Conservation (phyloP, 148 eudicot genomes). For the Camellia granthamiana region DNA sequence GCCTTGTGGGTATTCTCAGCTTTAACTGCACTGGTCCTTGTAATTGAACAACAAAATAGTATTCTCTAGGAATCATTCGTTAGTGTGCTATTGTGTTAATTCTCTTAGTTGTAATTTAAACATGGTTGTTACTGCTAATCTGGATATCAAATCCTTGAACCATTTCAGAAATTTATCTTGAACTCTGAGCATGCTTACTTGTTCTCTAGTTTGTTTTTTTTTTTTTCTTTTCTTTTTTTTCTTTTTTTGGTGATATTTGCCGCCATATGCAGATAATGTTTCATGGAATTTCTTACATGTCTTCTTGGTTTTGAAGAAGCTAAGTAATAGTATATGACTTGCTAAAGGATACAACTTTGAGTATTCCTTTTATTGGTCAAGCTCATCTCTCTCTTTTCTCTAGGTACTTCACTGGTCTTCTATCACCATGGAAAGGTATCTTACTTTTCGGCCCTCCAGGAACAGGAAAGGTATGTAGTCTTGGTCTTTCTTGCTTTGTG, state of each 20-base stretch:
- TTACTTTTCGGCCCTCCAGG: slow-evolving; percentile 98
- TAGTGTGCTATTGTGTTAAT: neutral
- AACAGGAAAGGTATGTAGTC: slow-evolving; percentile 80
- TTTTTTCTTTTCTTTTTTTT: too few species aligned
- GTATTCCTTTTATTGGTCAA: neutral
- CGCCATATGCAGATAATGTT: neutral
- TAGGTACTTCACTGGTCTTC: slow-evolving; percentile 91
- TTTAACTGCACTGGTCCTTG: neutral
- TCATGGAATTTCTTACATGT: neutral
- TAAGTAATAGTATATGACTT: neutral
- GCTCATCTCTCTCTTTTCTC: slow-evolving; percentile 17
- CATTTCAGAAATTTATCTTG: neutral
- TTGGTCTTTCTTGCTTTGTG: slow-evolving; percentile 3
- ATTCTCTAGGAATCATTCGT: neutral
- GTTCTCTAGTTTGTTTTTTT: neutral
- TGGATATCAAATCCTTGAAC: neutral
- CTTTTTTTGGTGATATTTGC: neutral
- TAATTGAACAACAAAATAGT: neutral
- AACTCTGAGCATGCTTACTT: neutral
- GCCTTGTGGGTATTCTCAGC: too few species aligned
- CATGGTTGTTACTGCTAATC: neutral
- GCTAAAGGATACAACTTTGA: neutral
- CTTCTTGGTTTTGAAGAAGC: neutral
- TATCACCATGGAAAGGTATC: slow-evolving; percentile 98
- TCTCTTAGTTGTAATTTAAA: neutral